phyloP scores from a whole-genome alignment of 345 rosid species.

The Eucalyptus regnans region DNA sequence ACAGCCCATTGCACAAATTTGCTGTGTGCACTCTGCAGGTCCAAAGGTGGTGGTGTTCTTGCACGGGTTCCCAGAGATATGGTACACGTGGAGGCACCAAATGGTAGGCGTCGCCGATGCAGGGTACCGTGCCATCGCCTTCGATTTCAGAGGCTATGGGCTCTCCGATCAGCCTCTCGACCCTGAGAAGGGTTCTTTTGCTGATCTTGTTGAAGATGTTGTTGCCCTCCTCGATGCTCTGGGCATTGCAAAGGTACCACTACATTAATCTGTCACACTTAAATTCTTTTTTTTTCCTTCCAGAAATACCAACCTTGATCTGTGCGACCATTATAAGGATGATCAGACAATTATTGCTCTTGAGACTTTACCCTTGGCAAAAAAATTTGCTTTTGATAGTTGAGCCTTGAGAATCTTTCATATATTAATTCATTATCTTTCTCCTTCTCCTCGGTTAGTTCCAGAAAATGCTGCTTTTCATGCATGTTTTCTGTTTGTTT shows the following conservation, averaged over 20 bases:
- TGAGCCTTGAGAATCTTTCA: neutral
- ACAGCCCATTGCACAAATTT: neutral
- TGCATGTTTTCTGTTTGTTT: neutral
- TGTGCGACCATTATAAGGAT: neutral
- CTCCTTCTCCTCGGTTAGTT: neutral
- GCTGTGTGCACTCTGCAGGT: neutral
- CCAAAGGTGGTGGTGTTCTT: slow-evolving; percentile 12
- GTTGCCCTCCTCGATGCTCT: slow-evolving; percentile 18
- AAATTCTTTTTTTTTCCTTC: neutral
- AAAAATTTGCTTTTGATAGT: neutral
- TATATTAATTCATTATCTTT: neutral
- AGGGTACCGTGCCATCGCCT: slow-evolving; percentile 13
- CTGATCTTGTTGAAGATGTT: slow-evolving; percentile 16
- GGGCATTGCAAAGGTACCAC: slow-evolving; percentile 9
- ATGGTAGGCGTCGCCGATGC: slow-evolving; percentile 17
- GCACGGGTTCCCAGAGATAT: slow-evolving; percentile 37
- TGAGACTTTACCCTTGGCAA: neutral
- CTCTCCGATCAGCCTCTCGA: slow-evolving; percentile 18
- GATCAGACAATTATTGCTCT: neutral
- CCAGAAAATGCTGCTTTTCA: neutral
- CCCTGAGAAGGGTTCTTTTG: slow-evolving; percentile 13
- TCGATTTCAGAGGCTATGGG: slow-evolving; percentile 41
- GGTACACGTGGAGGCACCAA: slow-evolving; percentile 41
- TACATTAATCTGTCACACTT: neutral
- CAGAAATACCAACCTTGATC: neutral